phyloP scores from a whole-genome alignment of 2,329 filamentous ascomycete genomes.

The Cladosporium halotolerans region DNA sequence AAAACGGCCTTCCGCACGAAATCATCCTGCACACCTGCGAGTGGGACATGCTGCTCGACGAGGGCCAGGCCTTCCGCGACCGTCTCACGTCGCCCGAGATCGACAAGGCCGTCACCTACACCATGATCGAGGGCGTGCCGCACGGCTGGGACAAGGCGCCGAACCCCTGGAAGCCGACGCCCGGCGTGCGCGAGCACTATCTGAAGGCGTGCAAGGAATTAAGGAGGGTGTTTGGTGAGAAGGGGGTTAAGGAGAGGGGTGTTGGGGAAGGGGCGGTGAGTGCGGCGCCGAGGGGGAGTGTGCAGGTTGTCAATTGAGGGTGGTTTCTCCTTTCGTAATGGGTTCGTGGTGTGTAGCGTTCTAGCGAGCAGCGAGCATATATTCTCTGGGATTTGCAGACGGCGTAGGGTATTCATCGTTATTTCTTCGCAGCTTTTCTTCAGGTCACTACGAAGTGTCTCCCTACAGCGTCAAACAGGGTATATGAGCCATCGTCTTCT shows the following conservation, averaged over 20 bases:
- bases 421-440: no score
- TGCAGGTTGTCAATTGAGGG: slow-evolving; percentile 15
- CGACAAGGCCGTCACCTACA: slow-evolving; percentile 53
- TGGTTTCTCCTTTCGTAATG: neutral
- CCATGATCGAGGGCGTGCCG: slow-evolving; percentile 52
- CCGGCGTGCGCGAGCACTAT: slow-evolving; percentile 50
- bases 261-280: slow-evolving; percentile 8
- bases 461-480: no score
- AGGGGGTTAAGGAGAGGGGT: slow-evolving; percentile 4
- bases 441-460: no score
- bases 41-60: slow-evolving; percentile 61
- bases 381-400: no score
- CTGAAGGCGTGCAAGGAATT: slow-evolving; percentile 48
- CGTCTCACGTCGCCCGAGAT: slow-evolving; percentile 39
- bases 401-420: no score
- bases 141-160: slow-evolving; percentile 64
- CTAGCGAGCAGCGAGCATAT: neutral
- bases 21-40: slow-evolving; percentile 59
- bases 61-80: slow-evolving; percentile 56
- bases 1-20: slow-evolving; percentile 49
- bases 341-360: neutral
- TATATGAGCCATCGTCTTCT: no score
- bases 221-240: slow-evolving; percentile 35
- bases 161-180: slow-evolving; percentile 50
- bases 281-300: slow-evolving; percentile 20